A percentile compares a stretch with the other conserved stretches of the same genome.
Evolutionary conservation across 495 filamentous ascomycete genomes (phyloP).

Genomic region (Aspergillus taichungensis): DNA sequence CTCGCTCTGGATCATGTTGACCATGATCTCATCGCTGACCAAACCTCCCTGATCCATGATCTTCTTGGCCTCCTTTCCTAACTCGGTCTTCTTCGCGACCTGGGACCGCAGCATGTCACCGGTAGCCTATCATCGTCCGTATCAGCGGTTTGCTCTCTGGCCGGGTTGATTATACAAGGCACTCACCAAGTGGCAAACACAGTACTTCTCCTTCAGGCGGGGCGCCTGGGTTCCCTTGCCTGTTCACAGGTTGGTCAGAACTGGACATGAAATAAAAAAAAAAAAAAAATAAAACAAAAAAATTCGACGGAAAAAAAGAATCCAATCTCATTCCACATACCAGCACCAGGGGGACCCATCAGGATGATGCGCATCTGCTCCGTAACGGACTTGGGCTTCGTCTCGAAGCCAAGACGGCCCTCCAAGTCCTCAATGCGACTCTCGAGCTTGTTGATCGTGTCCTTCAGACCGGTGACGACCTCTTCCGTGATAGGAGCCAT

Average conservation of each 20-base stretch:
- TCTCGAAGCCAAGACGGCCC: conserved; percentile 45
- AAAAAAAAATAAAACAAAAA: neutral
- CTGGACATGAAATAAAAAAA: conserved; percentile 2
- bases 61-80: conserved; percentile 98
- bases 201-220: conserved; percentile 94
- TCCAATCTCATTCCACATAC: conserved; percentile 37
- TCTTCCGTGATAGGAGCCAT: conserved; percentile 86
- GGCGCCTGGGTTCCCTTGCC: conserved; percentile 99
- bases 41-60: conserved; percentile 99
- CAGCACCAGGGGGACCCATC: conserved; percentile 95
- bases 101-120: conserved; percentile 99
- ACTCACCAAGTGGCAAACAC: conserved; percentile 89
- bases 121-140: conserved; percentile 58
- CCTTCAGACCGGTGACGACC: conserved; percentile 60
- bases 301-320: neutral
- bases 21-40: conserved; percentile 97
- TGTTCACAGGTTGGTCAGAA: conserved; percentile 31
- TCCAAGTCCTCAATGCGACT: conserved; percentile 73
- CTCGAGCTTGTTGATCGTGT: conserved; percentile 76
- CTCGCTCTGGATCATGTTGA: conserved; percentile 98
- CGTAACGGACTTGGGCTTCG: conserved; percentile 38
- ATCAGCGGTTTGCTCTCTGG: conserved; percentile 4
- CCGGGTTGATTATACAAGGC: neutral
- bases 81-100: conserved; percentile 92
- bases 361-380: conserved; percentile 85